Base-by-base conservation (phyloP, 2,329 filamentous ascomycete genomes). In the Endocalyx cinctus region DNA sequence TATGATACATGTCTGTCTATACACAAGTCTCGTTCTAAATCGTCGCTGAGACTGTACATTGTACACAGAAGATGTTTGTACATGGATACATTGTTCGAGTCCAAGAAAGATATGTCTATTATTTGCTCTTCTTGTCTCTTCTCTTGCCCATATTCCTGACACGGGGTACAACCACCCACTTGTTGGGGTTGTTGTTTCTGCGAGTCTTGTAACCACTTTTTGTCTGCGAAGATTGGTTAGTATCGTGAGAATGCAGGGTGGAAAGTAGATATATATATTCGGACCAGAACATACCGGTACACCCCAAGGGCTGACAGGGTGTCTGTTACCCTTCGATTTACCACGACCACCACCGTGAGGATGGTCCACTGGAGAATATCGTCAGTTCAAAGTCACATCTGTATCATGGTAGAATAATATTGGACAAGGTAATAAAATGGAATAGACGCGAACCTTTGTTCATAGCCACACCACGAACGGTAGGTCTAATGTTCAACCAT, bases 281-380 rank as follows among this genome's bases (percentile, higher is more conserved):
- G 20, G 20, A 23, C 14, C 17, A 42, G 25, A 46, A 78, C 87
- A 68, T 83, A 94, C 88, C 57, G 87, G 90, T 58, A 80, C 83
- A 59, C 94, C 92, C 92, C 94, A 98, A 38, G 92, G 92, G 66
- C 87, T 95, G 51, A 92, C 87, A 20, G 94, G 92, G 58, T 94
- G 75, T 41, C 89, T 80, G 59, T 96, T 95, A 79, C 92, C 88
- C 86, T 98, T 98, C 37, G 88, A 96, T 70, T 98, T 98, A 70
- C 92, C 92, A 74, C 94, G 80, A 65, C 92, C 92, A 84, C 92
- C 92, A 77, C 92, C 92, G 63, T 98, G 92, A 55, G 92, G 92
- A 74, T 98, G 92, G 57, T 98, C 92, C 52, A 81, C 85, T 79
- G 52, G 30, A 44, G 27, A 41, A 31, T 17, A n/a, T n/a, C n/a